These are phyloP conservation scores for Curvularia eragrostidis DNA, from an alignment of 2,329 filamentous ascomycete species.

Conservation along the genomic window DNA sequence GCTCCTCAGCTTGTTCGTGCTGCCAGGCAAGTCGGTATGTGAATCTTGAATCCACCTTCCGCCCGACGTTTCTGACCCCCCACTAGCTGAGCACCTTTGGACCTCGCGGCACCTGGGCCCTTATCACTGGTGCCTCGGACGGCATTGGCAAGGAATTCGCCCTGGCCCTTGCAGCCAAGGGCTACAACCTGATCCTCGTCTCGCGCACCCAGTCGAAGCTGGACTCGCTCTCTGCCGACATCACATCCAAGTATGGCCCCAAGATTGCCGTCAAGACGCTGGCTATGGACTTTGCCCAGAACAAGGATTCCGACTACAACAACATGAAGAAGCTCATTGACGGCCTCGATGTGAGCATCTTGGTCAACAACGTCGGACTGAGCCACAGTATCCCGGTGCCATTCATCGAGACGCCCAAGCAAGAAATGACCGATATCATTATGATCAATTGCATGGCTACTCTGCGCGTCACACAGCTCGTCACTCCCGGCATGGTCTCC, in stretches of 20 bases:
- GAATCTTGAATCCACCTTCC: background rate
- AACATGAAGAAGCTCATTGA: constrained; percentile 71
- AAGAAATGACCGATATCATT: constrained; percentile 88
- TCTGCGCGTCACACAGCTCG: constrained; percentile 82
- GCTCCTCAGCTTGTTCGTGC: constrained; percentile 57
- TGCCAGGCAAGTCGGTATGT: constrained; percentile 57
- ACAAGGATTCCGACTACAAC: constrained; percentile 81
- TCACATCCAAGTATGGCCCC: constrained; percentile 71
- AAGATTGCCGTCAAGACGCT: constrained; percentile 75
- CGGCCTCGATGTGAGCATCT: constrained; percentile 79
- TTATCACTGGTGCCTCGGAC: constrained; percentile 94
- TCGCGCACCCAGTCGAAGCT: constrained; percentile 96
- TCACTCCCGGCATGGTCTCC: constrained; percentile 83
- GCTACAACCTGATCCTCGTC: constrained; percentile 93
- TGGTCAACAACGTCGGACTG: constrained; percentile 97
- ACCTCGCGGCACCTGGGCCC: constrained; percentile 88
- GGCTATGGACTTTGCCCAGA: constrained; percentile 89
- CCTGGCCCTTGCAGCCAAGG: constrained; percentile 84
- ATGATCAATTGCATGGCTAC: constrained; percentile 95
- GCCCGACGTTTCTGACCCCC: constrained; percentile 12
- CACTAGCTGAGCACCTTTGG: constrained; percentile 81
- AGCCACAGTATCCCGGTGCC: constrained; percentile 92
- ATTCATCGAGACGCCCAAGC: constrained; percentile 78
- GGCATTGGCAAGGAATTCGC: constrained; percentile 97
- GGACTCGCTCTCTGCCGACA: constrained; percentile 74